Percentiles rank a stretch among this genome's conserved stretches.
phyloP scores from a whole-genome alignment of 345 rosid genomes.

The Linum usitatissimum region DNA sequence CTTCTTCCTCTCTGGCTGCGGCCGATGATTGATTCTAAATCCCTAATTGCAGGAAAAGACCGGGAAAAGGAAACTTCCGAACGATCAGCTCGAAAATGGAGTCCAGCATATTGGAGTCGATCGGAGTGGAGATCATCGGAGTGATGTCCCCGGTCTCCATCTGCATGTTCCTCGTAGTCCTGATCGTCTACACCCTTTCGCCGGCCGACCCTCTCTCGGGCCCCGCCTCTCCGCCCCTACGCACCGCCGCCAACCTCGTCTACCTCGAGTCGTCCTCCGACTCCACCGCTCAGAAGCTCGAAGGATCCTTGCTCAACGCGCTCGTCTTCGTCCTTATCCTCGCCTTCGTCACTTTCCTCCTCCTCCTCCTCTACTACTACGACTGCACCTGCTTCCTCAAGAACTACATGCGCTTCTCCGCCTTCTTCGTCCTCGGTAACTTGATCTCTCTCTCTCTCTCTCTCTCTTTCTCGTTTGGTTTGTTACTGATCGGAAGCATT shows the following conservation, averaged over 20 bases:
- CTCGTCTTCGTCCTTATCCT: slow-evolving; percentile 69
- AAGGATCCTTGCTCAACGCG: slow-evolving; percentile 79
- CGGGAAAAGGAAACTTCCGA: too few relatives aligned
- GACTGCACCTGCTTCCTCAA: slow-evolving; percentile 83
- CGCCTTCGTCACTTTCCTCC: slow-evolving; percentile 68
- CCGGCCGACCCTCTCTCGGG: slow-evolving; percentile 39
- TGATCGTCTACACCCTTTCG: slow-evolving; percentile 78
- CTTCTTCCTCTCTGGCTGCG: too few relatives aligned
- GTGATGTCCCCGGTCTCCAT: slow-evolving; percentile 93
- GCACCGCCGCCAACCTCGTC: slow-evolving; percentile 89
- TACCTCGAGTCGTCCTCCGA: slow-evolving; percentile 82
- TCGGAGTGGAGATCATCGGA: slow-evolving; percentile 87
- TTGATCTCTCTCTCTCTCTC: neutral
- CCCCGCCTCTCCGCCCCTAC: slow-evolving; percentile 44
- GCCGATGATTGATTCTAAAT: too few relatives aligned
- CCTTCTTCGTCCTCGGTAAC: slow-evolving; percentile 66
- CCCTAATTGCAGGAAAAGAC: too few relatives aligned
- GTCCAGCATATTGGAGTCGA: slow-evolving; percentile 43
- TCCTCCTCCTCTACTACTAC: slow-evolving; percentile 82
- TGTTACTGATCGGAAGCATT: too few relatives aligned
- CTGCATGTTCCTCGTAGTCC: slow-evolving; percentile 90
- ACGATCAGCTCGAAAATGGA: slow-evolving; percentile 10
- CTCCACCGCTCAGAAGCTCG: slow-evolving; percentile 62
- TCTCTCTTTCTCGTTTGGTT: neutral
- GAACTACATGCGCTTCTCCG: slow-evolving; percentile 92